These are phyloP conservation scores for Astragalus membranaceus DNA, from an alignment of 306 rosid genomes.

Conservation along the genomic window DNA sequence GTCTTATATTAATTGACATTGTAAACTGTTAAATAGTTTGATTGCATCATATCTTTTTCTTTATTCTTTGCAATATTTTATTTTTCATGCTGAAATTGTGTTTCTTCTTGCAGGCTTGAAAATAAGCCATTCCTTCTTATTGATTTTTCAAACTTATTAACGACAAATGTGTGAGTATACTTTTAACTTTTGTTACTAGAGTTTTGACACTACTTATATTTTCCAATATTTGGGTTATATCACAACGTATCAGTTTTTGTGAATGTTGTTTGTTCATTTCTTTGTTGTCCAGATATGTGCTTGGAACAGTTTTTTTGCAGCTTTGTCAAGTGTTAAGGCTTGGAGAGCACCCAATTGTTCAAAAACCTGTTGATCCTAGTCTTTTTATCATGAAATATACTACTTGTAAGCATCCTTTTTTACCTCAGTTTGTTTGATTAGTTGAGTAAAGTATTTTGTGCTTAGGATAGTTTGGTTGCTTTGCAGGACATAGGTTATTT, in stretches of 20 bases:
- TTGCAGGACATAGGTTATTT: conserved; percentile 1
- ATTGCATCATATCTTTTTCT: not conserved
- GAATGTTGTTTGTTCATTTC: conserved; percentile 14
- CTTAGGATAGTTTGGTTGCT: not conserved
- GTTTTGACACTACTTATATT: not conserved
- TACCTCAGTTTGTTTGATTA: not conserved
- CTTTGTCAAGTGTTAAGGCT: conserved; percentile 68
- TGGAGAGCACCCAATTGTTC: conserved; percentile 58
- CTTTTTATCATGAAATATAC: conserved; percentile 62
- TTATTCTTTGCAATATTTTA: not conserved
- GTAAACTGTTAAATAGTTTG: not conserved
- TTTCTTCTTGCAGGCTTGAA: conserved; percentile 40
- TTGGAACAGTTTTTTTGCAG: conserved; percentile 78
- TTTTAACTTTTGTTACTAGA: not conserved
- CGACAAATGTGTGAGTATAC: conserved; percentile 63
- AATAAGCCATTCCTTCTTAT: conserved; percentile 79
- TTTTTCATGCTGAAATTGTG: conserved; percentile 7
- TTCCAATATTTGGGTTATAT: not conserved
- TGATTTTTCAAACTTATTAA: conserved; percentile 63
- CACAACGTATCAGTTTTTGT: not conserved
- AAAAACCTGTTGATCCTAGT: conserved; percentile 76
- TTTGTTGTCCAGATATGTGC: conserved; percentile 51
- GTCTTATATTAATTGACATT: not conserved
- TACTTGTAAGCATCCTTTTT: conserved; percentile 41
- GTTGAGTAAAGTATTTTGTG: not conserved